These are phyloP conservation scores for Curvularia eragrostidis DNA, from an alignment of 2,329 filamentous ascomycete species.

Conservation along the genomic window DNA sequence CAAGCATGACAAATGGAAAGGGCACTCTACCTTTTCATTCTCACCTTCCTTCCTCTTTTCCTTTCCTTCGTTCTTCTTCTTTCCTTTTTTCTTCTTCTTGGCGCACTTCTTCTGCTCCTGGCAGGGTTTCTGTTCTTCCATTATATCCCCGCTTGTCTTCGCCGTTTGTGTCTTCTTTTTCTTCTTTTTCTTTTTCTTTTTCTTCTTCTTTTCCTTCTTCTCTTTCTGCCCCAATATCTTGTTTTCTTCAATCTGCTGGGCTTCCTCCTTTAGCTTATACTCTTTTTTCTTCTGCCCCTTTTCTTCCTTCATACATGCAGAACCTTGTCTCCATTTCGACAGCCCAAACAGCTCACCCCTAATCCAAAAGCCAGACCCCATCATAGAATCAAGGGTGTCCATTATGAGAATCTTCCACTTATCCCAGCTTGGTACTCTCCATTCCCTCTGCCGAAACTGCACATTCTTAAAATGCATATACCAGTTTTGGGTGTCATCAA, in stretches of 20 bases:
- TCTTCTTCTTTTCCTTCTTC: not conserved
- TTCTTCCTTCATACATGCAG: not conserved
- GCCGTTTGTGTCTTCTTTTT: not conserved
- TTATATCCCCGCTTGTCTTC: not conserved
- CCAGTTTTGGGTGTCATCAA: not conserved
- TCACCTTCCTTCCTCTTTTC: not conserved
- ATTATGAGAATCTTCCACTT: not conserved
- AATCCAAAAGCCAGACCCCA: not conserved
- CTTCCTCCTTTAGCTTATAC: not conserved
- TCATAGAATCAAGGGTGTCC: not conserved
- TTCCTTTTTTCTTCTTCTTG: slow-evolving; percentile 1
- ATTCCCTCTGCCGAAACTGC: not conserved
- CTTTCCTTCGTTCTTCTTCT: not conserved
- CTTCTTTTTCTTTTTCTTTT: not conserved
- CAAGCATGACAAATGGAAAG: not conserved
- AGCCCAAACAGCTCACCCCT: not conserved
- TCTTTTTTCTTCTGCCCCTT: not conserved
- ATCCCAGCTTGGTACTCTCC: not conserved
- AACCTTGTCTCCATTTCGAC: not conserved
- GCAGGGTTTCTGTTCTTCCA: not conserved
- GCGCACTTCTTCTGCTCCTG: not conserved
- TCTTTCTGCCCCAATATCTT: not conserved
- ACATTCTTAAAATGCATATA: not conserved
- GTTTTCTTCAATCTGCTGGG: not conserved
- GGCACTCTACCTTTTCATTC: not conserved